Evolutionary conservation across 73 alveolate species (phyloP), one percentile per base, ranked within the genome.

Genomic region (Paramecium sonneborni): DNA sequence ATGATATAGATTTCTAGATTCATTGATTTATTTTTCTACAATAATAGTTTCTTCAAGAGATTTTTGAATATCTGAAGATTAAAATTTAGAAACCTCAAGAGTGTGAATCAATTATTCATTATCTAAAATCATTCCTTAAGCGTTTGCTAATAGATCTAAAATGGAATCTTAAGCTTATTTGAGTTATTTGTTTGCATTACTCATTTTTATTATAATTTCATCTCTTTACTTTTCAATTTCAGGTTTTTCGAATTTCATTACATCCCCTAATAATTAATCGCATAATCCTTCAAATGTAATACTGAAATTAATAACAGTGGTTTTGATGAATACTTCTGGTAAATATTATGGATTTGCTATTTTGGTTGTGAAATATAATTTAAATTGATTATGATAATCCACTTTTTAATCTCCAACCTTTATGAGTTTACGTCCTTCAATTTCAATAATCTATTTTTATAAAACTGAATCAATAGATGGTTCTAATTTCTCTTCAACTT

Each of bases 291-390:
- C 94, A 92, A 96, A 97, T 1, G 99, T 97, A 67, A 97, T 98
- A 44, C 99, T 97, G 94, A 97, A 97, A 94, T 97, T 97, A 46
- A 97, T 95, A 15, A 97, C 97, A 32, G 98, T 97, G 7, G 97
- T 87, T 86, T 97, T 97, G 10, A 97, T 97, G 93, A 95, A 97
- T 70, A 96, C 95, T 93, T 97, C 99, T 23, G 99, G 99, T 1
- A 98, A 97, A 79, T 97, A 97, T 85, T 97, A 98, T 6, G 99
- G 99, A 92, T 97, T 97, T 28, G 99, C 97, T 96, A 97, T 95
- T 92, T 97, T 97, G 2, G 99, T 97, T 3, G 99, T 97, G 87
- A 97, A 92, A 52, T 93, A 97, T 98, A 97, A 93, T 94, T 96
- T 94, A 91, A 97, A 97, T 92, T 28, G 93, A 96, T 43, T 94